Conservation (phyloP, 306 rosid species). For the Rosa chinensis region DNA sequence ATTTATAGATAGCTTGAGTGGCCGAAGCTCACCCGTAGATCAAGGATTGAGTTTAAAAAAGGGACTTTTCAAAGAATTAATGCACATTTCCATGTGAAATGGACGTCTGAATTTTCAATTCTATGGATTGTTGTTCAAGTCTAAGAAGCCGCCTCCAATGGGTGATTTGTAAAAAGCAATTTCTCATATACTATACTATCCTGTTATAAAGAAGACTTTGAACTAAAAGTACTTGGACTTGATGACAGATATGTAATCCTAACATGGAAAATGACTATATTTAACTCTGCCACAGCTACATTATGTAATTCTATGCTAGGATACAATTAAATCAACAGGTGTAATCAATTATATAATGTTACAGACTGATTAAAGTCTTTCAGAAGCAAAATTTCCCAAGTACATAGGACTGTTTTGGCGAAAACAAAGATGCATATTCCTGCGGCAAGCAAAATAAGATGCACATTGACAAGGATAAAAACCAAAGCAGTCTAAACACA, state of each 20-base stretch:
- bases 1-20: constrained; percentile 4
- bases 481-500: neutral
- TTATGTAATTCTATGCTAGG: neutral
- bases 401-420: neutral
- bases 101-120: neutral
- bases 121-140: neutral
- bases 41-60: neutral
- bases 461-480: neutral
- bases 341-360: neutral
- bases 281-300: neutral
- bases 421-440: neutral
- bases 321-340: neutral
- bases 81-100: neutral
- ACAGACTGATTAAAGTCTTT: neutral
- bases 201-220: neutral
- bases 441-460: neutral
- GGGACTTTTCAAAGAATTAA: neutral
- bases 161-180: neutral
- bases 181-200: neutral
- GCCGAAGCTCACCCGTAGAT: neutral
- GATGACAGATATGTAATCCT: neutral
- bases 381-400: neutral
- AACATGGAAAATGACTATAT: neutral
- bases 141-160: neutral
- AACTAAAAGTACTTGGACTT: neutral